Conservation (phyloP, 2,329 filamentous ascomycete species). For the Fusarium robinianum region DNA sequence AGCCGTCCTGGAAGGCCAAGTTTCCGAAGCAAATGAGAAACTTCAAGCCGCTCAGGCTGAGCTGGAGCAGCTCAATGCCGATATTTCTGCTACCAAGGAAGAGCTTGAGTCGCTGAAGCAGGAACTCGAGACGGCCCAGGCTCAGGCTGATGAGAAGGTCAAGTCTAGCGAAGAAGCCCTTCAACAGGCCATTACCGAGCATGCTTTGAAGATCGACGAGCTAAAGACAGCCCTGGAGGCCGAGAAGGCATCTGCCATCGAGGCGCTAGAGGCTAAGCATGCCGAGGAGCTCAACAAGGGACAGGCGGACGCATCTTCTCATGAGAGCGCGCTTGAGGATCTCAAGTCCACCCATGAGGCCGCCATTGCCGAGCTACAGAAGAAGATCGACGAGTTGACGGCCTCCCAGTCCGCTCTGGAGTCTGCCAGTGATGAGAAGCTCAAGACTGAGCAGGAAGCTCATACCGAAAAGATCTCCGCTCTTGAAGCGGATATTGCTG, state of each 20-base stretch:
- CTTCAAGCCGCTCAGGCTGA: conserved; percentile 56
- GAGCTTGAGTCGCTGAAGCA: conserved; percentile 56
- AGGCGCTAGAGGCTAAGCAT: conserved; percentile 58
- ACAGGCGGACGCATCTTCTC: conserved; percentile 49
- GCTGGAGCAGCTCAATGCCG: conserved; percentile 54
- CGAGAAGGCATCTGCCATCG: conserved; percentile 54
- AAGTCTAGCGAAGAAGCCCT: conserved; percentile 41
- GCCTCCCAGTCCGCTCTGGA: conserved; percentile 53
- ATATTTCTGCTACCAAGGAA: conserved; percentile 53
- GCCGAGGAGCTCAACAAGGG: conserved; percentile 54
- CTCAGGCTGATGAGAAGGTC: conserved; percentile 43
- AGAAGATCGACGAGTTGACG: conserved; percentile 58
- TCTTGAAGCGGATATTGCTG: conserved; percentile 57
- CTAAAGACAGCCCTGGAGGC: conserved; percentile 55
- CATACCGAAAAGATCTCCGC: conserved; percentile 52
- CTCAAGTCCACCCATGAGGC: conserved; percentile 57
- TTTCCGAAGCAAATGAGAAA: conserved; percentile 55
- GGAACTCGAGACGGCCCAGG: conserved; percentile 51
- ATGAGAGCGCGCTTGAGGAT: conserved; percentile 55
- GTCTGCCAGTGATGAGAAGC: conserved; percentile 49
- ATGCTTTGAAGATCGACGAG: conserved; percentile 54
- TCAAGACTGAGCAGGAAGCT: conserved; percentile 51
- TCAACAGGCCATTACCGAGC: conserved; percentile 50
- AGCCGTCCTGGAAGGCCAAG: conserved; percentile 51
- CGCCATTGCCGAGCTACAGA: conserved; percentile 54